Conservation (phyloP, 768 basidiomycete genomes). For the Russula brevipes region DNA sequence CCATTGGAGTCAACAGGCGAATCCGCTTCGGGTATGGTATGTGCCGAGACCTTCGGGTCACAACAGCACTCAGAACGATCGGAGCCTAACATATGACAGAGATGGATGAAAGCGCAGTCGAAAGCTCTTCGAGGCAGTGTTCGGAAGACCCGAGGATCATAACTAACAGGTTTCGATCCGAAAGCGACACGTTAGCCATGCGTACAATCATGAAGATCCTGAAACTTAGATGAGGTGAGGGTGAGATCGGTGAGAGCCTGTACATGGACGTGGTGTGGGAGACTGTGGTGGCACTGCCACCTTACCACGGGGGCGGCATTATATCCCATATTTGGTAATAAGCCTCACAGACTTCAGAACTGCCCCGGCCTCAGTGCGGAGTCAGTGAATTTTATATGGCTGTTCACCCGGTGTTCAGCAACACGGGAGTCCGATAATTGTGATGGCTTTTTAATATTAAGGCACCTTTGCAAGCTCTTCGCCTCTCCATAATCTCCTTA, state of each 20-base stretch:
- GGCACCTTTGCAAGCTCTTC: background rate
- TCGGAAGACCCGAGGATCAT: background rate
- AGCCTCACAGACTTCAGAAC: no score
- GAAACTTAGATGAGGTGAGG: background rate
- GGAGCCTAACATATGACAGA: conserved; percentile 7
- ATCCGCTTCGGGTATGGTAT: conserved; percentile 15
- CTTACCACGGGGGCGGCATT: conserved; percentile 7
- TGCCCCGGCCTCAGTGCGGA: background rate
- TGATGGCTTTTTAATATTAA: background rate
- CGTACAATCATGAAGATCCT: conserved; percentile 1
- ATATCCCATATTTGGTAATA: conserved; percentile 8
- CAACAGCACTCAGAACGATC: conserved; percentile 1
- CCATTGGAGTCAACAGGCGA: conserved; percentile 11
- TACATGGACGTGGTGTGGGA: background rate
- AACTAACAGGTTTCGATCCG: background rate
- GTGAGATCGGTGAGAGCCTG: conserved; percentile 1
- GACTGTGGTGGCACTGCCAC: background rate
- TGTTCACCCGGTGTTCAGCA: conserved; percentile 15
- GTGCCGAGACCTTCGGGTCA: conserved; percentile 5
- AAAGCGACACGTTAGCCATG: background rate
- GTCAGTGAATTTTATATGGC: conserved; percentile 13
- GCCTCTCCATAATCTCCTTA: background rate
- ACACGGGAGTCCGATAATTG: background rate
- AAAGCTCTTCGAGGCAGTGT: conserved; percentile 10
- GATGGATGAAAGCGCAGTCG: conserved; percentile 10